Conservation (phyloP, 1,284 basidiomycete species). For the Naganishia sp. region DNA sequence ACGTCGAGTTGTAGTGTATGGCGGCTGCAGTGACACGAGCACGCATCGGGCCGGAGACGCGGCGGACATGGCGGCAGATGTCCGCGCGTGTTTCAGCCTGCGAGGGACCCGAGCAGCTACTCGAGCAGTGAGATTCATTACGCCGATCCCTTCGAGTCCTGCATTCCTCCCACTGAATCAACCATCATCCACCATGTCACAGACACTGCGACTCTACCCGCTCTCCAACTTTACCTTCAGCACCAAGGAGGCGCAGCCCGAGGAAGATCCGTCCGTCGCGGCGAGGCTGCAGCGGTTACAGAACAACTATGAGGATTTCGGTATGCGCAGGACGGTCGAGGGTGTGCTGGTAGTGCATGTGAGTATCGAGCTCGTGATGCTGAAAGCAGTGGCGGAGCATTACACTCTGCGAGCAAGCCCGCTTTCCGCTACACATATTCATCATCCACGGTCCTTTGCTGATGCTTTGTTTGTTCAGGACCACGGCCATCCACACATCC, state of each 20-base stretch:
- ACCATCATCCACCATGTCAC: slow-evolving; percentile 29
- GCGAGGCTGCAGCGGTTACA: slow-evolving; percentile 84
- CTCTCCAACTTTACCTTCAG: slow-evolving; percentile 47
- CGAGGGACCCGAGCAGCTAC: not conserved
- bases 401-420: too few relatives aligned
- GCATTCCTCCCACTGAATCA: not conserved
- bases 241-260: slow-evolving; percentile 90
- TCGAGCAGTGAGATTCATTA: too few relatives aligned
- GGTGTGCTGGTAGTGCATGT: slow-evolving; percentile 92
- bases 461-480: slow-evolving; percentile 54
- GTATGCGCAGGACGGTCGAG: slow-evolving; percentile 90
- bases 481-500: slow-evolving; percentile 89
- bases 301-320: slow-evolving; percentile 92
- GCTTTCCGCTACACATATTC: not conserved
- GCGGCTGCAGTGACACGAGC: not conserved
- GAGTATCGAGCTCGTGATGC: slow-evolving; percentile 37
- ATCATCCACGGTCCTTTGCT: too few relatives aligned
- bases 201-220: slow-evolving; percentile 33
- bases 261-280: slow-evolving; percentile 92
- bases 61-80: not conserved
- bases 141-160: too few relatives aligned
- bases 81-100: not conserved
- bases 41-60: not conserved
- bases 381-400: too few relatives aligned
- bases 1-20: not conserved